phyloP scores from a whole-genome alignment of 2,329 filamentous ascomycete genomes.

The Lecanicillium sp. region DNA sequence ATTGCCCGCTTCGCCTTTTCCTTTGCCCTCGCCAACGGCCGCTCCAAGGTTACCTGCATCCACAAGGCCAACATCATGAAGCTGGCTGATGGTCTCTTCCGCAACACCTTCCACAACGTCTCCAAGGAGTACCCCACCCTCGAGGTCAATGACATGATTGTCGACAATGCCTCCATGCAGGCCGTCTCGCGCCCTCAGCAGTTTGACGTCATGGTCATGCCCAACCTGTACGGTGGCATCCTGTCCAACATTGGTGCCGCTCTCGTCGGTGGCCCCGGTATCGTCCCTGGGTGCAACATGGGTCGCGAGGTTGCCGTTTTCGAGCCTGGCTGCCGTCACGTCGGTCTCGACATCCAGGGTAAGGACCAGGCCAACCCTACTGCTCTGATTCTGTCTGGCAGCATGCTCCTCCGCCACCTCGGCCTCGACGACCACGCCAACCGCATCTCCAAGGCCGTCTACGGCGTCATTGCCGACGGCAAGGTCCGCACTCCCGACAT shows the following conservation, averaged over 20 bases:
- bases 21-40: conserved; percentile 96
- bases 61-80: conserved; percentile 99
- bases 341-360: conserved; percentile 98
- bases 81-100: conserved; percentile 96
- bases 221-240: conserved; percentile 97
- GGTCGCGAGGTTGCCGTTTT: conserved; percentile 96
- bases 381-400: conserved; percentile 85
- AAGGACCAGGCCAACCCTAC: conserved; percentile 99
- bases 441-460: conserved; percentile 84
- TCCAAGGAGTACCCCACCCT: conserved; percentile 93
- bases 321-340: conserved; percentile 97
- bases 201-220: conserved; percentile 99
- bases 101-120: conserved; percentile 89
- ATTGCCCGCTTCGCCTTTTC: conserved; percentile 98
- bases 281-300: conserved; percentile 99
- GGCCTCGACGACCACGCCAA: conserved; percentile 97
- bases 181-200: conserved; percentile 93
- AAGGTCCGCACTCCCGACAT: conserved; percentile 88
- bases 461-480: conserved; percentile 76
- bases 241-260: conserved; percentile 98
- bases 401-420: conserved; percentile 95
- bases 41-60: conserved; percentile 99
- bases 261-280: conserved; percentile 91
- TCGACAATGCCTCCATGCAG: conserved; percentile 99
- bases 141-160: conserved; percentile 98